A percentile compares a stretch with the other conserved stretches of the same genome.
Evolutionary conservation across 495 filamentous ascomycete species (phyloP).

Genomic region (Aspergillus nanangensis): DNA sequence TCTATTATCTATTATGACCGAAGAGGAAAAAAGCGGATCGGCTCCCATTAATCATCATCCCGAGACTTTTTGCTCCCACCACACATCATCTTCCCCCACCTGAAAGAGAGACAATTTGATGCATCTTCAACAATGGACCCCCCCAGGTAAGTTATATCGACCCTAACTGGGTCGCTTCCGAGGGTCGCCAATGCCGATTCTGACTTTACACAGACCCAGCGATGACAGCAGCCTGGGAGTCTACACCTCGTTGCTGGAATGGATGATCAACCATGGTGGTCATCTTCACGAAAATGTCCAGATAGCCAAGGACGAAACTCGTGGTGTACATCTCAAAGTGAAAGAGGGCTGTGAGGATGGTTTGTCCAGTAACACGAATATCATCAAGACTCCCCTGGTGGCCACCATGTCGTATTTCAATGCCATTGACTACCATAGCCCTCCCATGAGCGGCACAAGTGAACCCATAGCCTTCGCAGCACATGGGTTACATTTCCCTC

Average conservation of each 20-base stretch:
- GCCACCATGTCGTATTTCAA: conserved; percentile 52
- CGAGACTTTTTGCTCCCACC: no score
- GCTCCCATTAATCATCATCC: no score
- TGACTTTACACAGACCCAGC: no score
- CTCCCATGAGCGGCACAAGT: conserved; percentile 4
- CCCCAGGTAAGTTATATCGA: conserved; percentile 1
- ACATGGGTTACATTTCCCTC: conserved; percentile 32
- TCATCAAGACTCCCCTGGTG: conserved; percentile 40
- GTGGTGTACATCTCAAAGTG: conserved; percentile 46
- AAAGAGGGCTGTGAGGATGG: conserved; percentile 19
- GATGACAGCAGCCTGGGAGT: conserved; percentile 18
- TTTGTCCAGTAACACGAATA: conserved; percentile 27
- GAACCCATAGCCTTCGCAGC: conserved; percentile 22
- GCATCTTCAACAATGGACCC: neutral
- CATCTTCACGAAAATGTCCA: conserved; percentile 35
- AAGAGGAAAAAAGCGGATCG: no score
- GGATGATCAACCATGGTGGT: conserved; percentile 40
- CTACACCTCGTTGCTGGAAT: conserved; percentile 33
- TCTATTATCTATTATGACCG: no score
- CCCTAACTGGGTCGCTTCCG: no score
- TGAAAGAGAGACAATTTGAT: no score
- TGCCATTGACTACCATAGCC: conserved; percentile 29
- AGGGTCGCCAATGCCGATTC: no score
- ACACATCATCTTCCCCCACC: no score
- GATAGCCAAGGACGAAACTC: conserved; percentile 34